A percentile compares a stretch with the other conserved stretches of the same genome.
Conservation (phyloP, 495 filamentous ascomycete genomes). For the Trichocladium uniseriatum region DNA sequence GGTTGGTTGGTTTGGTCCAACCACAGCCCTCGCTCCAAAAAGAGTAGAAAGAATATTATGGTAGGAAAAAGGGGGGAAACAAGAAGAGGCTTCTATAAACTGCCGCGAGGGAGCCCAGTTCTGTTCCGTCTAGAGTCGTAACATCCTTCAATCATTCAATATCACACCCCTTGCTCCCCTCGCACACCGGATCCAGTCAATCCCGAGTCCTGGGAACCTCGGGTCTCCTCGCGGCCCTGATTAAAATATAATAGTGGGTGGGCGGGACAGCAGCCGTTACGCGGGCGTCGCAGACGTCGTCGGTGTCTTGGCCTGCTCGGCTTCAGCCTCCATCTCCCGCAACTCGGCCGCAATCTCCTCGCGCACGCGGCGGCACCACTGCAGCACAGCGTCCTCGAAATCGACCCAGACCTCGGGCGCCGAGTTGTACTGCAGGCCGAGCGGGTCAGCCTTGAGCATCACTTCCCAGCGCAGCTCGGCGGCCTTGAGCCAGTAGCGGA, state of each 20-base stretch:
- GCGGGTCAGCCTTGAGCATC: slow-evolving; percentile 72
- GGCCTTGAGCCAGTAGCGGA: slow-evolving; percentile 92
- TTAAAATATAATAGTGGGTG: too few relatives aligned
- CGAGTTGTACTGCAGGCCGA: slow-evolving; percentile 67
- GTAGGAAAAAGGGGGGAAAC: not conserved
- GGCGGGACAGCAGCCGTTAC: not conserved
- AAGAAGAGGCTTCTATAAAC: not conserved
- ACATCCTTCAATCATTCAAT: not conserved
- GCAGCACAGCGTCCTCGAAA: slow-evolving; percentile 69
- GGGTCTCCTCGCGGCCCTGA: too few relatives aligned
- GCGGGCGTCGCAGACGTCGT: not conserved
- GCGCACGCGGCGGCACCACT: slow-evolving; percentile 69
- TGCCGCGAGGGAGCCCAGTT: not conserved
- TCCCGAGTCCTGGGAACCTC: too few relatives aligned
- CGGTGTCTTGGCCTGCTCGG: not conserved
- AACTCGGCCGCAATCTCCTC: slow-evolving; percentile 55
- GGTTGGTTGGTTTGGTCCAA: too few relatives aligned
- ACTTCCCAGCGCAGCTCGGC: slow-evolving; percentile 91
- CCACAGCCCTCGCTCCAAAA: too few relatives aligned
- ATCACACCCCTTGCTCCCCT: not conserved
- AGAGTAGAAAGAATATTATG: too few relatives aligned
- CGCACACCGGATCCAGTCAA: too few relatives aligned
- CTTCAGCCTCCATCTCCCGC: not conserved
- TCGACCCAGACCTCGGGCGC: slow-evolving; percentile 59
- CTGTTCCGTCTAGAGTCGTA: not conserved